These are phyloP conservation scores for Globisporangium lucens DNA, from an alignment of 352 stramenopile genomes.

Conservation along the genomic window DNA sequence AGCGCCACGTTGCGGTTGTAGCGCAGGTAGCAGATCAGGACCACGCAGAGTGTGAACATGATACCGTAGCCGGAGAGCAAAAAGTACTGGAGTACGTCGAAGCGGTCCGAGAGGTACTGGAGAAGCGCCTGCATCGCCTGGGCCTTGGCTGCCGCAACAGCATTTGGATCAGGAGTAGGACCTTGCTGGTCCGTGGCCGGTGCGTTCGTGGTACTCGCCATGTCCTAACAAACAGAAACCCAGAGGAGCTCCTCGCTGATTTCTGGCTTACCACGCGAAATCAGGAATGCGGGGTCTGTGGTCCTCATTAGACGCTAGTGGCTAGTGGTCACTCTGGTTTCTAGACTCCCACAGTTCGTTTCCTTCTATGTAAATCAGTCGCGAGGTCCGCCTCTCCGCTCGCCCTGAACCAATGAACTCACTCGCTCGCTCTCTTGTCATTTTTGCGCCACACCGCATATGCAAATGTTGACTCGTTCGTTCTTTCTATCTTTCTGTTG, in stretches of 20 bases:
- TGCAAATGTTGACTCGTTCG: not conserved
- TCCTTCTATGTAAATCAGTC: not conserved
- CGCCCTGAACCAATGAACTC: not conserved
- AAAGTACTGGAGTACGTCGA: slow-evolving; percentile 38
- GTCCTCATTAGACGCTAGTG: not conserved
- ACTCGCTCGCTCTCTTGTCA: not conserved
- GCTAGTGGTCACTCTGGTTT: not conserved
- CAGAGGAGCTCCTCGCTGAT: not conserved
- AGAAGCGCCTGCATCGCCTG: slow-evolving; percentile 4
- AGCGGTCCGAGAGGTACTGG: slow-evolving; percentile 25
- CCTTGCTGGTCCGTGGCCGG: not conserved
- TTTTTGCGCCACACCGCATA: not conserved
- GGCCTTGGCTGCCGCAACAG: not conserved
- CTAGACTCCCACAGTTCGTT: not conserved
- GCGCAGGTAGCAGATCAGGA: slow-evolving; percentile 53
- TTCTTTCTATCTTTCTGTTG: not conserved
- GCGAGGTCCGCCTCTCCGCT: not conserved
- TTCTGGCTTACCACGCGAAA: not conserved
- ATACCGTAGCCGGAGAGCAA: slow-evolving; percentile 41
- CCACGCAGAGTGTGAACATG: slow-evolving; percentile 39
- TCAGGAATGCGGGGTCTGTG: not conserved
- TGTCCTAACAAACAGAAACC: not conserved
- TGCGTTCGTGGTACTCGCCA: not conserved
- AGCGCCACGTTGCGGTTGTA: slow-evolving; percentile 52
- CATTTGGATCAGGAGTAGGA: not conserved